Percentiles rank a stretch among this genome's conserved stretches.
Evolutionary conservation across 257 asterid species (phyloP).

Genomic region (Penstemon newberryi): DNA sequence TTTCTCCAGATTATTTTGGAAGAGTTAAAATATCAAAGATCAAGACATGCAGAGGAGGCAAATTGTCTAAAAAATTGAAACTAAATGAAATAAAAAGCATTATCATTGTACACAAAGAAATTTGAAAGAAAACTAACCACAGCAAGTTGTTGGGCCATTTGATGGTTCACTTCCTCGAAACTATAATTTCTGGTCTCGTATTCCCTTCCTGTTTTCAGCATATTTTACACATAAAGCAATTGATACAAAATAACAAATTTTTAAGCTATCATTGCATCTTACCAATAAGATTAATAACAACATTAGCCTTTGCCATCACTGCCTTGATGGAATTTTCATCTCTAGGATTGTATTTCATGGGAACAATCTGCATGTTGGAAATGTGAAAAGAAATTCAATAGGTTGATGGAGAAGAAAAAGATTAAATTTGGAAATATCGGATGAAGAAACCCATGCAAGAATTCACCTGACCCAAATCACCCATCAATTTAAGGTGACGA

Average conservation of each 20-base stretch:
- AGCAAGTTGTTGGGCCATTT: conserved; percentile 90
- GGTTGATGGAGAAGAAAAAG: not conserved
- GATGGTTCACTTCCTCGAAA: conserved; percentile 89
- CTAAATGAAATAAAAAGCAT: conserved; percentile 3
- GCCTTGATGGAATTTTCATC: conserved; percentile 91
- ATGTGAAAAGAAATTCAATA: not conserved
- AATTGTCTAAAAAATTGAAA: not conserved
- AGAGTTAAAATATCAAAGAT: not conserved
- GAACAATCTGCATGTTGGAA: conserved; percentile 70
- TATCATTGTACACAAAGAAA: conserved; percentile 18
- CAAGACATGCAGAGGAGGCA: not conserved
- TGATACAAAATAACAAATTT: not conserved
- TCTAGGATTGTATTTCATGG: conserved; percentile 91
- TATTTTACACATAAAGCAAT: conserved; percentile 21
- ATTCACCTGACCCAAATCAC: conserved; percentile 95
- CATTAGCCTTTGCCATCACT: conserved; percentile 97
- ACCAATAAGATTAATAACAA: conserved; percentile 98
- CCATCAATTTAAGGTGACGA: conserved; percentile 99
- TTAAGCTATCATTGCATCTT: conserved; percentile 23
- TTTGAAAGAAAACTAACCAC: conserved; percentile 45
- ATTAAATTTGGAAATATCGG: not conserved
- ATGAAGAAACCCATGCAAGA: conserved; percentile 11
- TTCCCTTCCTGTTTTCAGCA: conserved; percentile 71
- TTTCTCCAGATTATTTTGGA: conserved; percentile 1
- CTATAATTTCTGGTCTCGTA: conserved; percentile 93